Percentiles rank a stretch among this genome's conserved stretches.
These are phyloP conservation scores for Trifolium dubium DNA, from an alignment of 306 rosid species.

Conservation along the genomic window DNA sequence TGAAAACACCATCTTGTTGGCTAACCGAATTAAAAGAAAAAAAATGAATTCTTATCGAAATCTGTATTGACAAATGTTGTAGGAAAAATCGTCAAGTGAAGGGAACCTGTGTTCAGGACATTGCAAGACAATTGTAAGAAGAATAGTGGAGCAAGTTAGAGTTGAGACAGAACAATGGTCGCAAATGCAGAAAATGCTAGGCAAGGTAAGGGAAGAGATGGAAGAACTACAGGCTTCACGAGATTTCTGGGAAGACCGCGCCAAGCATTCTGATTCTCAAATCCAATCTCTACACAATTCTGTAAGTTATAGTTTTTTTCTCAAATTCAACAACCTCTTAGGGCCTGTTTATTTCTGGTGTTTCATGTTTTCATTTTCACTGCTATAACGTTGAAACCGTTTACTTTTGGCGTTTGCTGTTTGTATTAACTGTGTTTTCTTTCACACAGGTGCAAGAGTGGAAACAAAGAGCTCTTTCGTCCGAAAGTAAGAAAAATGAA, in stretches of 20 bases:
- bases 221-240: slow-evolving; percentile 89
- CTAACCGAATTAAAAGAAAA: slow-evolving; percentile 1
- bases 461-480: slow-evolving; percentile 71
- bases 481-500: slow-evolving; percentile 57
- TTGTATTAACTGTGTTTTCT: background rate
- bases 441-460: slow-evolving; percentile 81
- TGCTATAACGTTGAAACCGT: background rate
- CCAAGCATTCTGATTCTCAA: slow-evolving; percentile 60
- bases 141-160: slow-evolving; percentile 85
- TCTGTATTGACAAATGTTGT: slow-evolving; percentile 1
- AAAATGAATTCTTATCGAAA: slow-evolving; percentile 24
- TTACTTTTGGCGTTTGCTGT: background rate
- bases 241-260: slow-evolving; percentile 82
- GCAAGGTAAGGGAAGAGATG: slow-evolving; percentile 89
- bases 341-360: background rate
- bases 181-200: slow-evolving; percentile 93
- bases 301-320: slow-evolving; percentile 49
- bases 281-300: slow-evolving; percentile 57
- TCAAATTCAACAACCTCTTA: background rate
- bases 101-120: slow-evolving; percentile 75
- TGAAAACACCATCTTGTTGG: slow-evolving; percentile 14
- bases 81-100: slow-evolving; percentile 57
- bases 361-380: background rate
- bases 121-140: slow-evolving; percentile 76
- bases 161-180: slow-evolving; percentile 97